These are phyloP conservation scores for Geotrichum aggregatum DNA, from an alignment of 1,139 yeast genomes.

Conservation along the genomic window DNA sequence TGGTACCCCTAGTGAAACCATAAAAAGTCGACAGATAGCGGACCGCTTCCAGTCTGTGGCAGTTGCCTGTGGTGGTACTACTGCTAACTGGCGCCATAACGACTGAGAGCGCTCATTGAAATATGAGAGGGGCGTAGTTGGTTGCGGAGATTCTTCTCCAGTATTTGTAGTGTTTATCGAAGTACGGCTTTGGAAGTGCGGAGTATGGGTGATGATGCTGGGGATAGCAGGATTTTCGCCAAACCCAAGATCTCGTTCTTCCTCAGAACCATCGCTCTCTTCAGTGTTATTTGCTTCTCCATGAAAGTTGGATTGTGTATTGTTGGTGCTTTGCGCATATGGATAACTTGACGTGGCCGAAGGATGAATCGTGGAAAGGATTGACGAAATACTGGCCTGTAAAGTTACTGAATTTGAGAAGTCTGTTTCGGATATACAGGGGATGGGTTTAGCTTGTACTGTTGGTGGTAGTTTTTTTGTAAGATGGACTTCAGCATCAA, in stretches of 20 bases:
- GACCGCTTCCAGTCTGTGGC: slow-evolving; percentile 54
- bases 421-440: slow-evolving; percentile 26
- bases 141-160: neutral
- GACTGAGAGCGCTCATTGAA: slow-evolving; percentile 34
- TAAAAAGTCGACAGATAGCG: slow-evolving; percentile 53
- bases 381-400: slow-evolving; percentile 27
- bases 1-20: slow-evolving; percentile 57
- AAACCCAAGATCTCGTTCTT: neutral
- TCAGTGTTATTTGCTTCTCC: slow-evolving; percentile 3
- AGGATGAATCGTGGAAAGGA: slow-evolving; percentile 14
- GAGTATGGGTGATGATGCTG: neutral
- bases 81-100: slow-evolving; percentile 39
- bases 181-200: neutral
- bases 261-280: neutral
- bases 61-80: slow-evolving; percentile 27
- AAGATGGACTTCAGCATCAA: neutral
- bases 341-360: neutral
- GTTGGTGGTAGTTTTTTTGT: slow-evolving; percentile 1
- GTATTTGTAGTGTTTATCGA: neutral
- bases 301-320: neutral
- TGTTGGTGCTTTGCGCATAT: neutral
- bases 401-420: slow-evolving; percentile 29
- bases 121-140: slow-evolving; percentile 23
- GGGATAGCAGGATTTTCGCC: neutral
- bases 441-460: slow-evolving; percentile 3